These are phyloP conservation scores for Beauveria varroae DNA, from an alignment of 2,329 filamentous ascomycete genomes.

Conservation along the genomic window DNA sequence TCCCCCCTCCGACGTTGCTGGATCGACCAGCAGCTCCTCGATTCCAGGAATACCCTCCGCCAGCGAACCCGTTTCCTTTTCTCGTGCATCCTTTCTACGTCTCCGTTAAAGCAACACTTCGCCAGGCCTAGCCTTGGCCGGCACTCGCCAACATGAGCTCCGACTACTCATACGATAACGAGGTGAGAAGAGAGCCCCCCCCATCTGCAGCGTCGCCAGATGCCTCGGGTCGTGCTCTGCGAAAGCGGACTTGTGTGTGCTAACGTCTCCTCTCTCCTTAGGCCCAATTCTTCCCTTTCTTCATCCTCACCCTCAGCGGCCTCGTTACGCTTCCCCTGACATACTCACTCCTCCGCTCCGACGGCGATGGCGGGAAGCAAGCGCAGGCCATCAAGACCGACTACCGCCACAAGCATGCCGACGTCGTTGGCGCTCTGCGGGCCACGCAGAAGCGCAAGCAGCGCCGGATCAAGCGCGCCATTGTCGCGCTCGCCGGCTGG, in stretches of 20 bases:
- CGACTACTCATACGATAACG: conserved; percentile 97
- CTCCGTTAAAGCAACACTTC: not conserved
- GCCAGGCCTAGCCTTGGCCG: conserved; percentile 29
- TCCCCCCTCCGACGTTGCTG: not conserved
- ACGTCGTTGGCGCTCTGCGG: conserved; percentile 75
- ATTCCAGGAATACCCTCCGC: not conserved
- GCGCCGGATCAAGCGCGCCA: conserved; percentile 75
- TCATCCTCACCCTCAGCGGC: conserved; percentile 83
- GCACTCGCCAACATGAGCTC: conserved; percentile 63
- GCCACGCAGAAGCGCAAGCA: conserved; percentile 84
- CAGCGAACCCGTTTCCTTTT: not conserved
- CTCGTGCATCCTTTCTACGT: not conserved
- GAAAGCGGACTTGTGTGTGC: not conserved
- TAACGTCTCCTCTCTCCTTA: conserved; percentile 25
- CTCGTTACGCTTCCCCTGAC: conserved; percentile 87
- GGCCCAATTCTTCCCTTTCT: conserved; percentile 98
- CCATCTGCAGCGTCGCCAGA: not conserved
- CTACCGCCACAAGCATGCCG: conserved; percentile 74
- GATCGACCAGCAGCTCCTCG: not conserved
- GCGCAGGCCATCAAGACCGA: conserved; percentile 75
- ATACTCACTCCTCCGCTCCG: conserved; percentile 76
- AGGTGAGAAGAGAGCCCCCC: conserved; percentile 41
- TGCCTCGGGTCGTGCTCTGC: too few species aligned
- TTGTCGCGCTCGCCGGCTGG: conserved; percentile 73
- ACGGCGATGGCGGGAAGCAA: conserved; percentile 67